Evolutionary conservation across 1,284 basidiomycete genomes (phyloP), one percentile per base, ranked within the genome.

Genomic region (Sutorius eximius): DNA sequence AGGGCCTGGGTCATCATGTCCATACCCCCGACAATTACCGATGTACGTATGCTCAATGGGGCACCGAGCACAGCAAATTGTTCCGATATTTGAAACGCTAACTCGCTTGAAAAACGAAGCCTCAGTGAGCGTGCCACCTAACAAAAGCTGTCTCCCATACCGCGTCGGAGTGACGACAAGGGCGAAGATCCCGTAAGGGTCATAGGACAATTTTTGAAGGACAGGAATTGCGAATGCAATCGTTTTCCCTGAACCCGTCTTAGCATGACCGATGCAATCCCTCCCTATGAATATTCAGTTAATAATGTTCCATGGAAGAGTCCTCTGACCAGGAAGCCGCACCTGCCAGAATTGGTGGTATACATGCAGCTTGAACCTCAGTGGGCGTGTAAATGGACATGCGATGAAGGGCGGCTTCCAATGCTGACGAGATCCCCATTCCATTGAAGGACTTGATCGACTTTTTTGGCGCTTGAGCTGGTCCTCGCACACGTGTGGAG

Each of bases 171-270:
- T 98, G 8, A 99, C 77, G 0, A 99, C 85, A 13, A 99, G 78
- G 0, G 95, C 95, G 69, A 89, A 98, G 30, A 98, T 91, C 1
- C 95, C 96, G 63, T 93, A 96, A 8, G 95, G 95, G 71, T 98
- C 95, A 4, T 81, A 74, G 0, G 89, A 85, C 22, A 99, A 81
- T 66, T 85, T 86, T 73, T 99, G 95, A 8, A 99, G 78, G 49
- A 98, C 97, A 2, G 97, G 97, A 11, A 99, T 75, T 1, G 96
- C 94, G 64, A 99, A 99, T 0, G 97, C 95, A 54, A 99, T 87
- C 0, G 97, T 99, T 77, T 99, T 99, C 65, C 96, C 96, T 10
- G 92, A 95, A 57, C 96, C 97, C 0, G 96, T 99, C 76, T 98
- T 96, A 1, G 97, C 95, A 59, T 97, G 95, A 32, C 97, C 97